Percentiles rank a stretch among this genome's conserved stretches.
These are phyloP conservation scores for Skeletonema potamos DNA, from an alignment of 108 stramenopile genomes.

Conservation along the genomic window DNA sequence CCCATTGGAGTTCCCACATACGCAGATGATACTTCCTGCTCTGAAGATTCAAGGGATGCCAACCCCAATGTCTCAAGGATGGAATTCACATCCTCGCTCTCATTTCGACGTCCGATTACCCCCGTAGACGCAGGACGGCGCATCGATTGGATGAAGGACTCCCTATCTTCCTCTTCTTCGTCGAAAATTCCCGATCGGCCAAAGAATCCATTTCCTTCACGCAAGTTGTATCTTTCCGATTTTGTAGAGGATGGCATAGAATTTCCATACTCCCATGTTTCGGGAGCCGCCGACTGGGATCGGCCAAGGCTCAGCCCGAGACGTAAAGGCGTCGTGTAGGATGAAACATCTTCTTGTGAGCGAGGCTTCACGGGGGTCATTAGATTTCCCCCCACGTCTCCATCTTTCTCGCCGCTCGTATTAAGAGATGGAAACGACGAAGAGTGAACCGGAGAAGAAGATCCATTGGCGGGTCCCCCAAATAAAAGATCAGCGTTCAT, in stretches of 20 bases:
- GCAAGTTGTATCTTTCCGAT: slow-evolving; percentile 2
- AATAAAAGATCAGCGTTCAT: not conserved
- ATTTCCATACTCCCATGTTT: slow-evolving; percentile 30
- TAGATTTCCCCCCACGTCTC: not conserved
- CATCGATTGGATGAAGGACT: slow-evolving; percentile 24
- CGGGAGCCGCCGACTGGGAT: slow-evolving; percentile 57
- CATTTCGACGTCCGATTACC: slow-evolving; percentile 41
- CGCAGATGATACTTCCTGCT: not conserved
- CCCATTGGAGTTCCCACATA: not conserved
- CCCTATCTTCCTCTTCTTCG: slow-evolving; percentile 36
- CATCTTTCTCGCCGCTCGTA: not conserved
- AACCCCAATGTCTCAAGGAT: slow-evolving; percentile 49
- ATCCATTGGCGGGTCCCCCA: not conserved
- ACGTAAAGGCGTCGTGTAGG: slow-evolving; percentile 5
- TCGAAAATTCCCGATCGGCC: slow-evolving; percentile 20
- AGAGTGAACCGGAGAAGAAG: not conserved
- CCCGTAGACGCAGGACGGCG: slow-evolving; percentile 69
- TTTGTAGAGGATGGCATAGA: slow-evolving; percentile 44
- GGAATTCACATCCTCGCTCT: slow-evolving; percentile 39
- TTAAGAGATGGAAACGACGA: not conserved
- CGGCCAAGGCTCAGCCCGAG: slow-evolving; percentile 53
- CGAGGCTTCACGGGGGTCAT: not conserved
- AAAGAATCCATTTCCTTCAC: slow-evolving; percentile 13
- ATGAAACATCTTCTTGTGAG: not conserved
- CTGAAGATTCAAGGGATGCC: slow-evolving; percentile 21